Base-by-base conservation (phyloP, 257 asterid genomes). In the Fraxinus quadrangulata region DNA sequence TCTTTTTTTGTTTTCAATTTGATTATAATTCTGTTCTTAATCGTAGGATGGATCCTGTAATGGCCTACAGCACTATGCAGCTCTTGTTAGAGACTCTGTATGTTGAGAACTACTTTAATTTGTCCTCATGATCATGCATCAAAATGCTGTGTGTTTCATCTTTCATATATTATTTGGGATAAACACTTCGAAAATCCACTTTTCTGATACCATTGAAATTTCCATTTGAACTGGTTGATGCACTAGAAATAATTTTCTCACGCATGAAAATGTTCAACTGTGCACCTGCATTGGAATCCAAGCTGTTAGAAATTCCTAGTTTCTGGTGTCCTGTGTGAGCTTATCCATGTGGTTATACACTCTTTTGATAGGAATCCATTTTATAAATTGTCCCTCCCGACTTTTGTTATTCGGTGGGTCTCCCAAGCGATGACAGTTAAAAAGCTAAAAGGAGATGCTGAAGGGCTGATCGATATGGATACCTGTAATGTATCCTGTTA, bases 21-120 rank as follows among this genome's bases (percentile, higher is more conserved):
- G 23, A 71, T 81, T 63, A n/a, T 85, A 0, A 13, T 75, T 70
- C 63, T 76, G 65, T 72, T 49, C 80, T 68, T 76, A 71, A n/a
- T 80, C 9, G 16, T 82, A 95, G 99, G 99, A 95, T 87, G 99
- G 99, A 54, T 95, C 99, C 5, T 95, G 98, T 93, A 95, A 95
- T 78, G 99, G 99, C 76, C 86, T 95, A 74, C 99, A 95, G 81
- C 99, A 95, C 85, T 95, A 95, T 85, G 99, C 99, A 34, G 98
- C 99, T 85, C 90, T 95, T 45, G 99, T 98, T 56, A 90, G 89
- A 86, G 92, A 94, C 76, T 79, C 87, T 79, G 99, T 94, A 92
- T 76, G 96, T 79, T 68, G 72, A 74, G 21, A 68, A 71, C 47
- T 84, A 26, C 74, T 61, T 42, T 70, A 47, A 70, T 81, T 37